Conservation (phyloP, 306 rosid species). For the Castanea crenata region DNA sequence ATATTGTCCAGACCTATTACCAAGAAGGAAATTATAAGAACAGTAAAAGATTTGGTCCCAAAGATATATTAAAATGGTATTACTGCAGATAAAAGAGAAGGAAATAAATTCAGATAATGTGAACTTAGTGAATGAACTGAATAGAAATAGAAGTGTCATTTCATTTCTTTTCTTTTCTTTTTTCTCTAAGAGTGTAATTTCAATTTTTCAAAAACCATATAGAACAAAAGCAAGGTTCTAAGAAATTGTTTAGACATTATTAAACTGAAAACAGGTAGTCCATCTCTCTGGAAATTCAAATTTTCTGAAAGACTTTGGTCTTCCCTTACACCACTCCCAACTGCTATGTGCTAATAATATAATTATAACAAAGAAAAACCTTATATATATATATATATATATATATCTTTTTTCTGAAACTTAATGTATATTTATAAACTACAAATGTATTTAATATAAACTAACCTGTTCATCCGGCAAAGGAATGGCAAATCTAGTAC, state of each 20-base stretch:
- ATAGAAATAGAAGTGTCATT: not conserved
- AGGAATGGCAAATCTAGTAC: conserved; percentile 92
- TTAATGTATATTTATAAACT: not conserved
- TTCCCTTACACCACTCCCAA: not conserved
- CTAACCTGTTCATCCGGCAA: conserved; percentile 95
- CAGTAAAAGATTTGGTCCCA: not conserved
- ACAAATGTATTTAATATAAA: conserved; percentile 5
- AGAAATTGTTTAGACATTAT: not conserved
- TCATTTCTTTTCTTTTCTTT: too few relatives aligned
- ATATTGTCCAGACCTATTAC: conserved; percentile 72
- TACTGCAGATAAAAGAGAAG: not conserved
- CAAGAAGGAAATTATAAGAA: not conserved
- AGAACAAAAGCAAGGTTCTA: not conserved
- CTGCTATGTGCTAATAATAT: not conserved
- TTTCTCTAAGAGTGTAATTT: not conserved
- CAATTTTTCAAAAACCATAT: not conserved
- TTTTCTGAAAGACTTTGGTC: not conserved
- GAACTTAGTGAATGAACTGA: not conserved
- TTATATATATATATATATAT: too few relatives aligned
- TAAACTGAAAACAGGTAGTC: not conserved
- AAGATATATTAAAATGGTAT: not conserved
- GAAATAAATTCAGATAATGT: not conserved
- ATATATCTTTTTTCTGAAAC: too few relatives aligned
- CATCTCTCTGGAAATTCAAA: not conserved
- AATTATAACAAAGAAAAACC: not conserved